Percentiles rank a stretch among this genome's conserved stretches.
Conservation (phyloP, 2,329 filamentous ascomycete species). For the Aureobasidium leucospermi region DNA sequence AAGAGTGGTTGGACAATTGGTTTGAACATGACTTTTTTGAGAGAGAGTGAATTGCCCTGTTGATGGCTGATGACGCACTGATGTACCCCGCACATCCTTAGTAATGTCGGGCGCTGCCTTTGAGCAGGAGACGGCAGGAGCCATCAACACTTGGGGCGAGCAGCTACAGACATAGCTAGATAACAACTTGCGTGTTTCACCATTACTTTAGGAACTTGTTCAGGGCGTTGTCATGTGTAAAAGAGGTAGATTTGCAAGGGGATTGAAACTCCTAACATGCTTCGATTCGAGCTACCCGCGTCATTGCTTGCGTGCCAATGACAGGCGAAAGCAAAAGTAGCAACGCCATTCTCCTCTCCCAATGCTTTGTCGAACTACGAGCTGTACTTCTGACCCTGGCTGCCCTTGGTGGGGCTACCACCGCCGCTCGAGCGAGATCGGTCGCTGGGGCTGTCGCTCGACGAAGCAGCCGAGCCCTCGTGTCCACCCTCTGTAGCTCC, state of each 20-base stretch:
- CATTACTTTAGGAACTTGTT: too few species aligned
- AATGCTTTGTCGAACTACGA: neutral
- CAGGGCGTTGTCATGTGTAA: too few species aligned
- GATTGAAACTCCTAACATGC: neutral
- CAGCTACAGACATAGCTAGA: too few species aligned
- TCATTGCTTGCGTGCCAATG: neutral
- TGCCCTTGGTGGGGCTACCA: conserved; percentile 13
- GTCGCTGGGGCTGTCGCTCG: conserved; percentile 32
- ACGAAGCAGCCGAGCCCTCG: conserved; percentile 29
- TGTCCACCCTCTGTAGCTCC: conserved; percentile 35
- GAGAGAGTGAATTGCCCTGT: neutral
- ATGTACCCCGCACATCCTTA: conserved; percentile 8
- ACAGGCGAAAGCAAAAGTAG: neutral
- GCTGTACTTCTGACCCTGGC: conserved; percentile 8
- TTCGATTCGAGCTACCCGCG: neutral
- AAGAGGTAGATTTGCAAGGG: neutral
- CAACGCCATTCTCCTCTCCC: neutral
- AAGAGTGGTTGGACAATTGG: neutral
- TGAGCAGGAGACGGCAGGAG: neutral
- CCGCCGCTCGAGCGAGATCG: conserved; percentile 25
- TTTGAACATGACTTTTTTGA: conserved; percentile 1
- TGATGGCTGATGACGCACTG: conserved; percentile 3
- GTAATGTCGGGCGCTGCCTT: neutral
- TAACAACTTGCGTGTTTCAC: too few species aligned
- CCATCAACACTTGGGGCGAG: neutral